phyloP scores from a whole-genome alignment of 805 yeast species.

The Suhomyces sp. region DNA sequence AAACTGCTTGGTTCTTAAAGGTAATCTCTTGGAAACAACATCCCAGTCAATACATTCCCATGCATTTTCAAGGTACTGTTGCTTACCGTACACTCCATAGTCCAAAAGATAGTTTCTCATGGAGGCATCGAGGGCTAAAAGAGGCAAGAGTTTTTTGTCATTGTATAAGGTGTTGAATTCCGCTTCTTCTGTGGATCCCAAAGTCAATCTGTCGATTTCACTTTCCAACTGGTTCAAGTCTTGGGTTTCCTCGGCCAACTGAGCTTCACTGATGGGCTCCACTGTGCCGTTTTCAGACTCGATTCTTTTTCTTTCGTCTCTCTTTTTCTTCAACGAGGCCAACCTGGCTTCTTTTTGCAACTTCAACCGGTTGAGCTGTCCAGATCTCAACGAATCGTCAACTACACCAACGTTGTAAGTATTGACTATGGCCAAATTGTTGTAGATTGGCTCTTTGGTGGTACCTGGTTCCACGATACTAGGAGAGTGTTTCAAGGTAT shows the following conservation, averaged over 20 bases:
- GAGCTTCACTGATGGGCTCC: neutral
- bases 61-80: slow-evolving; percentile 39
- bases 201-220: slow-evolving; percentile 19
- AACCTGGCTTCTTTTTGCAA: slow-evolving; percentile 31
- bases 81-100: slow-evolving; percentile 66
- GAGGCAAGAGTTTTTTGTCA: slow-evolving; percentile 49
- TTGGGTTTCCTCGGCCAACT: slow-evolving; percentile 6
- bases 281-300: slow-evolving; percentile 10
- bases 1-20: slow-evolving; percentile 24
- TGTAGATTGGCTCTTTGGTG: slow-evolving; percentile 21
- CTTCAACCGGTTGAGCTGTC: slow-evolving; percentile 46
- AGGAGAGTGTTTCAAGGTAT: slow-evolving; percentile 18
- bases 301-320: slow-evolving; percentile 20
- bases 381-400: slow-evolving; percentile 54
- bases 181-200: slow-evolving; percentile 43
- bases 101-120: slow-evolving; percentile 69
- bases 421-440: slow-evolving; percentile 64
- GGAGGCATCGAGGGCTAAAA: slow-evolving; percentile 69
- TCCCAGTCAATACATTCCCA: slow-evolving; percentile 48
- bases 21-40: slow-evolving; percentile 37
- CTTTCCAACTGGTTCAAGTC: slow-evolving; percentile 9
- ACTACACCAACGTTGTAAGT: slow-evolving; percentile 92
- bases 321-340: slow-evolving; percentile 24
- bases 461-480: slow-evolving; percentile 10
- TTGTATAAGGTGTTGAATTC: slow-evolving; percentile 33